Evolutionary conservation across 2,329 filamentous ascomycete genomes (phyloP).

Genomic region (Ustulina deusta): DNA sequence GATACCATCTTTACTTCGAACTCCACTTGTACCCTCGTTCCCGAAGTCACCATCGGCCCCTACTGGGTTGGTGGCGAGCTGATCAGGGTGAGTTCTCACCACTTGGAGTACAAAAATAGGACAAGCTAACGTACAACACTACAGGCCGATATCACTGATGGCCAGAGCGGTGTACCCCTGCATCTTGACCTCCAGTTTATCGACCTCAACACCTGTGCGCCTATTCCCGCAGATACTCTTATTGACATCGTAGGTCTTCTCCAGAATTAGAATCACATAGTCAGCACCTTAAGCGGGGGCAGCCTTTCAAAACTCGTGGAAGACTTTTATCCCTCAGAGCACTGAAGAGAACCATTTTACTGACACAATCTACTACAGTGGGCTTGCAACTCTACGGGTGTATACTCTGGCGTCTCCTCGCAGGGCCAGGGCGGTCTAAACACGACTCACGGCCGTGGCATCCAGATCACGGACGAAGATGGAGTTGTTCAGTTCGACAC

Average conservation of each 20-base stretch:
- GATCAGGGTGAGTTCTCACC: slow-evolving; percentile 45
- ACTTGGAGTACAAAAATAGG: too few species aligned
- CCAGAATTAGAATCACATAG: neutral
- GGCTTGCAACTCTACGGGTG: slow-evolving; percentile 55
- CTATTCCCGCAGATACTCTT: slow-evolving; percentile 50
- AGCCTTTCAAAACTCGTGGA: neutral
- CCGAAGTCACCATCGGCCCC: slow-evolving; percentile 49
- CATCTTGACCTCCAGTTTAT: slow-evolving; percentile 57
- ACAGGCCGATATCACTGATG: slow-evolving; percentile 54
- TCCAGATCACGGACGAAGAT: slow-evolving; percentile 52
- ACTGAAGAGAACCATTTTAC: neutral
- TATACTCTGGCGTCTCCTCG: slow-evolving; percentile 53
- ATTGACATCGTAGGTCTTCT: slow-evolving; percentile 48
- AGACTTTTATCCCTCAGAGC: too few species aligned
- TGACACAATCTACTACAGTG: slow-evolving; percentile 42
- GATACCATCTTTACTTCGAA: slow-evolving; percentile 51
- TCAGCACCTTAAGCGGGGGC: too few species aligned
- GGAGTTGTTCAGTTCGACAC: slow-evolving; percentile 54
- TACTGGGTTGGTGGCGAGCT: slow-evolving; percentile 54
- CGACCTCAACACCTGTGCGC: slow-evolving; percentile 52
- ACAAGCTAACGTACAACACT: slow-evolving; percentile 7
- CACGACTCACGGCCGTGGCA: slow-evolving; percentile 51
- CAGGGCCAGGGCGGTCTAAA: slow-evolving; percentile 49
- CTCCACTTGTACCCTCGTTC: slow-evolving; percentile 48
- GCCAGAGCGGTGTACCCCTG: slow-evolving; percentile 53